Percentiles rank a stretch among this genome's conserved stretches.
Conservation (phyloP, 106 monocot species). For the Xerophyta viscosa region DNA sequence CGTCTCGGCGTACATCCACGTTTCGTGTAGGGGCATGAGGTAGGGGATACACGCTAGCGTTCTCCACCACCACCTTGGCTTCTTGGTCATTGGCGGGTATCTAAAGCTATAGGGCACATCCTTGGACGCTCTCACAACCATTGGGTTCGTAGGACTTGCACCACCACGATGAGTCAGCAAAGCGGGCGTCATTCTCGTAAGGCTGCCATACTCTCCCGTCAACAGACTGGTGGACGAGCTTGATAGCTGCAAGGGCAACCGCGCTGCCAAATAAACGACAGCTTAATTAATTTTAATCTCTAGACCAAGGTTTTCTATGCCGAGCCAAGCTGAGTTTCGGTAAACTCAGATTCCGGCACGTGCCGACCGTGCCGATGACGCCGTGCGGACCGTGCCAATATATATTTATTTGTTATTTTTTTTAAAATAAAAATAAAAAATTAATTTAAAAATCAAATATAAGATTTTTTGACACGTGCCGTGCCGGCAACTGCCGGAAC, state of each 20-base stretch:
- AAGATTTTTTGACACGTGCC: too few relatives aligned
- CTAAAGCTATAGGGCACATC: constrained; percentile 66
- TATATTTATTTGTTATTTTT: too few relatives aligned
- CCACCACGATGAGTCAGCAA: neutral
- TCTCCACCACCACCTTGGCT: constrained; percentile 73
- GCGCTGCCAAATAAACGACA: constrained; percentile 8
- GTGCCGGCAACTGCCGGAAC: too few relatives aligned
- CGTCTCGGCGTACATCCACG: constrained; percentile 61
- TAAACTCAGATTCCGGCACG: too few relatives aligned
- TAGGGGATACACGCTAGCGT: constrained; percentile 68
- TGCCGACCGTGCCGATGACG: too few relatives aligned
- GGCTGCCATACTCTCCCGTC: constrained; percentile 26
- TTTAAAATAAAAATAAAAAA: too few relatives aligned
- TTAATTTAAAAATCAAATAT: too few relatives aligned
- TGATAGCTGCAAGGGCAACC: constrained; percentile 8
- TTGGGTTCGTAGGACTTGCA: neutral
- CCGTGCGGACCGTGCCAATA: too few relatives aligned
- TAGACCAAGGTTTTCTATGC: too few relatives aligned
- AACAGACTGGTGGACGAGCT: constrained; percentile 16
- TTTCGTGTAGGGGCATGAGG: constrained; percentile 48
- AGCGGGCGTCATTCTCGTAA: constrained; percentile 15
- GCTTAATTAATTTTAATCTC: too few relatives aligned
- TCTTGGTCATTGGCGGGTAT: constrained; percentile 68
- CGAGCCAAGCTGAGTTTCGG: too few relatives aligned
- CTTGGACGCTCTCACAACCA: constrained; percentile 49